phyloP scores from a whole-genome alignment of 2,329 filamentous ascomycete genomes.

The Westerdykella aurantiaca region DNA sequence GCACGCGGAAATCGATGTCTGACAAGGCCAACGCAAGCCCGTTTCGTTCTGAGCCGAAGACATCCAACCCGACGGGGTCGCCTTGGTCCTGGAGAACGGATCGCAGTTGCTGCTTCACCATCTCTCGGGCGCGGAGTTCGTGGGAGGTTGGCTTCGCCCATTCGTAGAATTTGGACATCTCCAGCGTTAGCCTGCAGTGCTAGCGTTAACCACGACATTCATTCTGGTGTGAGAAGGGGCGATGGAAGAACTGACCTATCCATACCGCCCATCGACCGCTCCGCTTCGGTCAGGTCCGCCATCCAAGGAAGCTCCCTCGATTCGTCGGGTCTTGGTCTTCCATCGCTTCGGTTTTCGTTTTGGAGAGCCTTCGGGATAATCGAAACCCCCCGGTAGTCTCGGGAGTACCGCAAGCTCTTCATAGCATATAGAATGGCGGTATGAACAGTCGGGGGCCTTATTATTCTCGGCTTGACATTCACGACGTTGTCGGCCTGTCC shows the following conservation, averaged over 20 bases:
- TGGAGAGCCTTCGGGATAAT: not conserved
- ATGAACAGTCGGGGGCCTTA: too few species aligned
- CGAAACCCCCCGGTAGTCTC: not conserved
- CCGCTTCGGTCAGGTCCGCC: too few species aligned
- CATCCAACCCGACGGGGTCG: constrained; percentile 29
- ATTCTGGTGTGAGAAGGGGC: not conserved
- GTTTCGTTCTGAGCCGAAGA: constrained; percentile 51
- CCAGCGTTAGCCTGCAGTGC: constrained; percentile 15
- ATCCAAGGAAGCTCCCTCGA: not conserved
- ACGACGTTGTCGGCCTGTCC: too few species aligned
- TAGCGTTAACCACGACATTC: not conserved
- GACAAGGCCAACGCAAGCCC: constrained; percentile 50
- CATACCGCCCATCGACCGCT: not conserved
- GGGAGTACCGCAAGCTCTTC: not conserved
- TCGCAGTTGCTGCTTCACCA: constrained; percentile 29
- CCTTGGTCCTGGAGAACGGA: constrained; percentile 15
- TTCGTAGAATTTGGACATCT: constrained; percentile 25
- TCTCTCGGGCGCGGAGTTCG: constrained; percentile 39
- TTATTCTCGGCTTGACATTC: too few species aligned
- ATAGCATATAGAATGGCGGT: not conserved
- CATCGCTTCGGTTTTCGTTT: not conserved
- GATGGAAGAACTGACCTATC: not conserved
- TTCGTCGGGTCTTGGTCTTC: too few species aligned
- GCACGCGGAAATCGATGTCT: constrained; percentile 47
- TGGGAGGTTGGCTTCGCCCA: constrained; percentile 34